Evolutionary conservation across 148 eudicot genomes (phyloP).

Genomic region (Persicaria tinctoria): DNA sequence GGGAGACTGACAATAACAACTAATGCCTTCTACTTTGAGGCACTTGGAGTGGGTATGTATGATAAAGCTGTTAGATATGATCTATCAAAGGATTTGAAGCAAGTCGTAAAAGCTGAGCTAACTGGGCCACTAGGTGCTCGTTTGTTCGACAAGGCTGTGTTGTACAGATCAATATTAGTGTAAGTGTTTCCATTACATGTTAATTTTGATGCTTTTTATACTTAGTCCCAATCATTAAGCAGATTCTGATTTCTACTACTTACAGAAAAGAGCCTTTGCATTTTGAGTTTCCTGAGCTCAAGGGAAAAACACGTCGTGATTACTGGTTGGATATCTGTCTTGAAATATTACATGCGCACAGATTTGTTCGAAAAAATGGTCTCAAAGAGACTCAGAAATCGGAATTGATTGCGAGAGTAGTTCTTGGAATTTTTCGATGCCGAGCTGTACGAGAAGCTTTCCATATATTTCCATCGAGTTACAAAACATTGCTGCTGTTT

Average conservation of each 20-base stretch:
- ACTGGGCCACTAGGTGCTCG: conserved; percentile 95
- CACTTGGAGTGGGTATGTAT: conserved; percentile 69
- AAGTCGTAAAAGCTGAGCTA: conserved; percentile 75
- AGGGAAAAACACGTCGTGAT: conserved; percentile 73
- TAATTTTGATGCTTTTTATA: conserved; percentile 4
- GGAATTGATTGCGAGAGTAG: conserved; percentile 76
- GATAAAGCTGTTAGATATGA: conserved; percentile 80
- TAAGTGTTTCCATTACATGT: conserved; percentile 31
- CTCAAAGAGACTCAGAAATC: conserved; percentile 51
- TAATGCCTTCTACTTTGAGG: conserved; percentile 71
- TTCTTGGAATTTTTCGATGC: conserved; percentile 61
- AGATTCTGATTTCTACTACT: conserved; percentile 16
- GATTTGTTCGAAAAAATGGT: conserved; percentile 49
- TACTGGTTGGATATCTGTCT: conserved; percentile 78
- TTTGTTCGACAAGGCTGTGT: conserved; percentile 85
- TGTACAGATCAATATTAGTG: conserved; percentile 68
- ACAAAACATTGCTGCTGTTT: conserved; percentile 60
- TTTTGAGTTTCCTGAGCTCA: conserved; percentile 85
- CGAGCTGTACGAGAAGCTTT: conserved; percentile 80
- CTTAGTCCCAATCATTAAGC: background rate
- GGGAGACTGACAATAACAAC: conserved; percentile 78
- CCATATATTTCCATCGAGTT: conserved; percentile 44
- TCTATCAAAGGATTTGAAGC: conserved; percentile 62
- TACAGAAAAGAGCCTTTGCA: conserved; percentile 70
- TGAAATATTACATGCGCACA: conserved; percentile 63